Evolutionary conservation across 2,329 filamentous ascomycete species (phyloP).

Genomic region (Spiromastix sp.): DNA sequence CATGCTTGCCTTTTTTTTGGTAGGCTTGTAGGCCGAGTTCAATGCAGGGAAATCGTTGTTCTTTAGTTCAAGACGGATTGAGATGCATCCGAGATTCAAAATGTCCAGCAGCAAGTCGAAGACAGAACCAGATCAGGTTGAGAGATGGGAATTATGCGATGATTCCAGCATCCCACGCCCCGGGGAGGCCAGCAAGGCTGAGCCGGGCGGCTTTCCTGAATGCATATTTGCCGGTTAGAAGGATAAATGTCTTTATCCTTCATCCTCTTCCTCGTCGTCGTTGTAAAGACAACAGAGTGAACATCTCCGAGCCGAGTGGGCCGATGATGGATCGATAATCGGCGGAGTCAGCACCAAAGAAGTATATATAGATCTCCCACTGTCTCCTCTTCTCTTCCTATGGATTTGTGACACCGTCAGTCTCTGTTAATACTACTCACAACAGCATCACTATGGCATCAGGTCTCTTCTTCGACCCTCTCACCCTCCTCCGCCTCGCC

Average conservation of each 20-base stretch:
- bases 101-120: no score
- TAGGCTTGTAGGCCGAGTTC: no score
- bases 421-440: background rate
- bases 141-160: no score
- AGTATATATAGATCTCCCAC: background rate
- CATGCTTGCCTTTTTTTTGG: no score
- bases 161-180: no score
- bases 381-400: background rate
- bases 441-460: background rate
- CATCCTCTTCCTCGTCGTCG: background rate
- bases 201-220: background rate
- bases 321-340: background rate
- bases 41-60: no score
- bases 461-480: background rate
- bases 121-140: no score
- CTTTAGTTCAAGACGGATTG: no score
- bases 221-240: no score
- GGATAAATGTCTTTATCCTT: no score
- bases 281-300: background rate
- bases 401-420: background rate
- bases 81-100: no score
- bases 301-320: background rate
- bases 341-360: background rate
- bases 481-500: slow-evolving; percentile 27
- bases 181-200: background rate